phyloP scores from a whole-genome alignment of 805 yeast species.

The Ogataea minuta region DNA sequence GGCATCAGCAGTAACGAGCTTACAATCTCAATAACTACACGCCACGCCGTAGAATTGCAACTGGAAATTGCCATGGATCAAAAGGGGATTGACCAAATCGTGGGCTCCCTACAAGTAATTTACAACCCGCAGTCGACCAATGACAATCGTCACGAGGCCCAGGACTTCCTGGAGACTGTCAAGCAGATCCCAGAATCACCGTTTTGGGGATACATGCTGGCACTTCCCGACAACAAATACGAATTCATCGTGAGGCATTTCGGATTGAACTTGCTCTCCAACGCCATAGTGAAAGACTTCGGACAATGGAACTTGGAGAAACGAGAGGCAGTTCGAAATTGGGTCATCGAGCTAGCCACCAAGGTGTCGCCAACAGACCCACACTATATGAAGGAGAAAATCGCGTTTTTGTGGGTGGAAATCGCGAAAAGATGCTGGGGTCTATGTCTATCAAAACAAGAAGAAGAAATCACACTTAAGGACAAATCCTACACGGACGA shows the following conservation, averaged over 20 bases:
- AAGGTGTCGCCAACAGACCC: slow-evolving; percentile 69
- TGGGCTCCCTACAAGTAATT: slow-evolving; percentile 71
- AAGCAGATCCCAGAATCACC: slow-evolving; percentile 83
- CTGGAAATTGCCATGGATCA: slow-evolving; percentile 50
- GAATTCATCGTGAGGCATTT: slow-evolving; percentile 81
- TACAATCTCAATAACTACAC: background rate
- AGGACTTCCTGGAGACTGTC: slow-evolving; percentile 67
- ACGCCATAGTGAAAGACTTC: slow-evolving; percentile 61
- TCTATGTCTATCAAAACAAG: slow-evolving; percentile 43
- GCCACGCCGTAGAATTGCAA: background rate
- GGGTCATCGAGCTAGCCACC: slow-evolving; percentile 79
- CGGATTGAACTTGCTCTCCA: slow-evolving; percentile 78
- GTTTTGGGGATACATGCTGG: slow-evolving; percentile 85
- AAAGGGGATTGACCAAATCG: slow-evolving; percentile 68
- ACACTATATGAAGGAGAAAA: slow-evolving; percentile 83
- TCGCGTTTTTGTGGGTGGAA: slow-evolving; percentile 88
- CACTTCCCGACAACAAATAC: slow-evolving; percentile 57
- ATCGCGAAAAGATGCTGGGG: slow-evolving; percentile 94
- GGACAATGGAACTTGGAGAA: slow-evolving; percentile 54
- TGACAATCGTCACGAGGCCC: slow-evolving; percentile 52
- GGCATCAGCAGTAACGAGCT: background rate
- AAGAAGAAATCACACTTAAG: slow-evolving; percentile 22
- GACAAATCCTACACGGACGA: slow-evolving; percentile 37
- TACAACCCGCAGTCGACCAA: slow-evolving; percentile 67
- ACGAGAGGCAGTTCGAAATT: slow-evolving; percentile 66